phyloP scores from a whole-genome alignment of 2,329 filamentous ascomycete genomes.

The Colletotrichum simmondsii region DNA sequence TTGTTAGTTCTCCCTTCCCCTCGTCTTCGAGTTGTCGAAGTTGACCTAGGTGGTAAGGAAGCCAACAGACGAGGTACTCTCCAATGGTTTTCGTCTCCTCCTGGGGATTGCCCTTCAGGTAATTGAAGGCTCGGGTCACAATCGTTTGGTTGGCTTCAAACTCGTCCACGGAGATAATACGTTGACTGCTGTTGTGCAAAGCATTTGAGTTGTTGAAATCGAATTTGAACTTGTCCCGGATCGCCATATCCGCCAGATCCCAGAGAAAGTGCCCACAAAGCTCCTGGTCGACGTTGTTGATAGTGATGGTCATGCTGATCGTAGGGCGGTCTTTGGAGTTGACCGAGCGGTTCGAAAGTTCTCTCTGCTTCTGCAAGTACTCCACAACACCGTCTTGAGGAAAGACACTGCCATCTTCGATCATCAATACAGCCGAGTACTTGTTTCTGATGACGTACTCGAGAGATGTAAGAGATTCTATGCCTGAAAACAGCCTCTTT shows the following conservation, averaged over 20 bases:
- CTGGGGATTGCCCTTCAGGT: not conserved
- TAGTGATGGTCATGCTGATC: not conserved
- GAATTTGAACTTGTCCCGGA: not conserved
- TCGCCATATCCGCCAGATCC: not conserved
- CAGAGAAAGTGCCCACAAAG: not conserved
- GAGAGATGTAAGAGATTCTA: not conserved
- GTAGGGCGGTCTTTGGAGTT: not conserved
- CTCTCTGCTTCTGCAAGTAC: not conserved
- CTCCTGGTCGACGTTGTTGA: not conserved
- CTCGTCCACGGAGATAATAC: not conserved
- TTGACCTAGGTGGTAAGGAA: not conserved
- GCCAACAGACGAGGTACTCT: not conserved
- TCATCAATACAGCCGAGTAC: not conserved
- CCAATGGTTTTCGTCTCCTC: not conserved
- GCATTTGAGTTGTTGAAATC: not conserved
- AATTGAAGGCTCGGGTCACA: not conserved
- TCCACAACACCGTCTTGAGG: not conserved
- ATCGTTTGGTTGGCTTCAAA: not conserved
- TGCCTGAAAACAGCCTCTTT: not conserved
- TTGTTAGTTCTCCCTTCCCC: not conserved
- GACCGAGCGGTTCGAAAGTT: not conserved
- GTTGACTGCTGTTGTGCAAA: not conserved
- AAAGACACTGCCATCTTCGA: not conserved
- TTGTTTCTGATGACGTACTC: not conserved
- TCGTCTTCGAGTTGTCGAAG: not conserved